Conservation (phyloP, 2,329 filamentous ascomycete species). For the Anthostomella pinea region DNA sequence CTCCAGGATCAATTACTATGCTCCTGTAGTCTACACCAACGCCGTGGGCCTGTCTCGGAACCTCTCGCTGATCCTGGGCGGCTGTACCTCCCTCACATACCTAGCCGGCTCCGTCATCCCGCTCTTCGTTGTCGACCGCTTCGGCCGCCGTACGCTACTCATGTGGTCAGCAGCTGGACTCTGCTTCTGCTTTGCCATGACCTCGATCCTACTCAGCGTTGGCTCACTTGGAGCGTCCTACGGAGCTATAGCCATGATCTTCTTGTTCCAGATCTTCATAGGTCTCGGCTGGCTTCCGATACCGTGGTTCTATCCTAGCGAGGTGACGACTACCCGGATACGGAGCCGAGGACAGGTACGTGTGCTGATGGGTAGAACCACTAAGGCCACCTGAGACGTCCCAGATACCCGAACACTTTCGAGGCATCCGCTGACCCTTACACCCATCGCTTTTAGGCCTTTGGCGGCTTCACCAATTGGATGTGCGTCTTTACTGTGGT, state of each 20-base stretch:
- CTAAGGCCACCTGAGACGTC: too few species aligned
- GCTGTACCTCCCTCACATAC: conserved; percentile 39
- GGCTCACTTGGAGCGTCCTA: conserved; percentile 33
- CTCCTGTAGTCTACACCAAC: conserved; percentile 36
- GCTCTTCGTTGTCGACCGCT: conserved; percentile 39
- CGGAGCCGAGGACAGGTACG: conserved; percentile 37
- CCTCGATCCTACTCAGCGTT: conserved; percentile 36
- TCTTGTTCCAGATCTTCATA: conserved; percentile 44
- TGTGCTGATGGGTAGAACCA: too few species aligned
- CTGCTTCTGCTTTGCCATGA: conserved; percentile 42
- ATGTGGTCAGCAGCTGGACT: conserved; percentile 40
- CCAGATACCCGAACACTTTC: too few species aligned
- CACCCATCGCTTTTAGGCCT: conserved; percentile 38
- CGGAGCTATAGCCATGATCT: conserved; percentile 41
- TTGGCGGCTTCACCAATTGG: conserved; percentile 26
- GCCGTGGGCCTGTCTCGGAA: conserved; percentile 40
- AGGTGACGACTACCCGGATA: conserved; percentile 40
- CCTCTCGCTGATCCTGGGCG: conserved; percentile 52
- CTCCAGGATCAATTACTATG: conserved; percentile 36
- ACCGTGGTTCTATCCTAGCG: conserved; percentile 42
- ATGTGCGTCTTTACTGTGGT: conserved; percentile 21
- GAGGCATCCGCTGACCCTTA: too few species aligned
- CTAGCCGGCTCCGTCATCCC: conserved; percentile 40
- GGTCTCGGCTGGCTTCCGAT: conserved; percentile 40
- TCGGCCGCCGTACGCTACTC: conserved; percentile 39